phyloP scores from a whole-genome alignment of 345 rosid species.

The Arabis hirsuta region DNA sequence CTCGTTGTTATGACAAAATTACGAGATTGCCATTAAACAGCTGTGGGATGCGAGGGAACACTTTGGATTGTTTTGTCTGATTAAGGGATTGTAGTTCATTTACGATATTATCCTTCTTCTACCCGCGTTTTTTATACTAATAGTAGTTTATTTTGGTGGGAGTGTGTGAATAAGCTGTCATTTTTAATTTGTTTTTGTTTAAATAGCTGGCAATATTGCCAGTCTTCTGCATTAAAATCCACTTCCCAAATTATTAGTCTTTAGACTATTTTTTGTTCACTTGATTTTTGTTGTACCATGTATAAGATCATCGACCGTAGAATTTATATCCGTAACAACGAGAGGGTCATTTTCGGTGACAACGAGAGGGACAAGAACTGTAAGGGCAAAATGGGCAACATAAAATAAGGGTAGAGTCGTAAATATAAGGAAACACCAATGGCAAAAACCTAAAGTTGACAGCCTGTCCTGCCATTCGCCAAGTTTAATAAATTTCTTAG shows the following conservation, averaged over 20 bases:
- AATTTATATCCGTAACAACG: constrained; percentile 17
- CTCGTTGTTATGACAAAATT: not conserved
- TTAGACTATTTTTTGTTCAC: no score
- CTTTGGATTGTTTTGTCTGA: constrained; percentile 35
- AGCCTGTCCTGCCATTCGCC: constrained; percentile 37
- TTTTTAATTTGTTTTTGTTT: not conserved
- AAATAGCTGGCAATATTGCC: constrained; percentile 22
- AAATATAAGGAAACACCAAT: not conserved
- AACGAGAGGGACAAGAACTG: not conserved
- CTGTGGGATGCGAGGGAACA: constrained; percentile 41
- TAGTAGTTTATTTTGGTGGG: not conserved
- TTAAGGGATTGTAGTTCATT: constrained; percentile 6
- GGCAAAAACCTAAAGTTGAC: constrained; percentile 31
- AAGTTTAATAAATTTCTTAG: constrained; percentile 7
- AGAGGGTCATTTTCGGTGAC: constrained; percentile 23
- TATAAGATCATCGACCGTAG: constrained; percentile 23
- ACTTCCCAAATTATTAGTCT: no score
- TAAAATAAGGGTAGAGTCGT: constrained; percentile 1
- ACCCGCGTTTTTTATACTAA: constrained; percentile 7
- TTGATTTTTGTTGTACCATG: no score
- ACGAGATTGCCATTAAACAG: constrained; percentile 38
- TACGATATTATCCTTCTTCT: not conserved
- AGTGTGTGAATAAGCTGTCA: constrained; percentile 20
- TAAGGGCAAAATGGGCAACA: constrained; percentile 18
- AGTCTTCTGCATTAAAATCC: constrained; percentile 3